Evolutionary conservation across 176 grass and related monocot species (phyloP).

Genomic region (Rhynchospora pubera): DNA sequence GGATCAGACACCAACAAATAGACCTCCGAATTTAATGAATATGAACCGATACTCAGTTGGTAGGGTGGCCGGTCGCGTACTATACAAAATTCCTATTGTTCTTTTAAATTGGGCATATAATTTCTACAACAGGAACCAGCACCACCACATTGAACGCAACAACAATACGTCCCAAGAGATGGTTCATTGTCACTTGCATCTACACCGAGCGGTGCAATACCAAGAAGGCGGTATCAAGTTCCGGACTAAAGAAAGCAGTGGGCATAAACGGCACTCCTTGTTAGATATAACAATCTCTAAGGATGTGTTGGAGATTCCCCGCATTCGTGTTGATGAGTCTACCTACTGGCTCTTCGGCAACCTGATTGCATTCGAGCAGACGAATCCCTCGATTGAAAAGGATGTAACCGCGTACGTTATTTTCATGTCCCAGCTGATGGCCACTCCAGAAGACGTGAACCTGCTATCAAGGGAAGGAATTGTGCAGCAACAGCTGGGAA

Average conservation of each 20-base stretch:
- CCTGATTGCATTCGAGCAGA: slow-evolving; percentile 15
- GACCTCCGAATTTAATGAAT: neutral
- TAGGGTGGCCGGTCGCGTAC: neutral
- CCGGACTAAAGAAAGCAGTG: neutral
- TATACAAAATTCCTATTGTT: slow-evolving; percentile 13
- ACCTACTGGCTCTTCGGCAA: neutral
- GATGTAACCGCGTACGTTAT: slow-evolving; percentile 7
- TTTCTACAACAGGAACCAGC: neutral
- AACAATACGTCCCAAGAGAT: neutral
- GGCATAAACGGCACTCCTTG: neutral
- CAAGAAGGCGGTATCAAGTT: slow-evolving; percentile 18
- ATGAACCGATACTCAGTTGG: neutral
- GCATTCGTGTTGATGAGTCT: neutral
- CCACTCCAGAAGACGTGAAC: slow-evolving; percentile 11
- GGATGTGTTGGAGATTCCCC: neutral
- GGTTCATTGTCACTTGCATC: neutral
- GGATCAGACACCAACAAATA: neutral
- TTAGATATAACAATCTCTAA: slow-evolving; percentile 7
- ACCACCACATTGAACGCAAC: accelerated
- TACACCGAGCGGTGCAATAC: slow-evolving; percentile 21
- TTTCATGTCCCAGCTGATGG: slow-evolving; percentile 26
- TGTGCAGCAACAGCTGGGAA: slow-evolving; percentile 1
- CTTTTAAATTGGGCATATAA: neutral
- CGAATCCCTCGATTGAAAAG: neutral
- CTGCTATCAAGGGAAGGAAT: neutral